These are phyloP conservation scores for Suhomyces terraborum DNA, from an alignment of 1,139 yeast species.

Conservation along the genomic window DNA sequence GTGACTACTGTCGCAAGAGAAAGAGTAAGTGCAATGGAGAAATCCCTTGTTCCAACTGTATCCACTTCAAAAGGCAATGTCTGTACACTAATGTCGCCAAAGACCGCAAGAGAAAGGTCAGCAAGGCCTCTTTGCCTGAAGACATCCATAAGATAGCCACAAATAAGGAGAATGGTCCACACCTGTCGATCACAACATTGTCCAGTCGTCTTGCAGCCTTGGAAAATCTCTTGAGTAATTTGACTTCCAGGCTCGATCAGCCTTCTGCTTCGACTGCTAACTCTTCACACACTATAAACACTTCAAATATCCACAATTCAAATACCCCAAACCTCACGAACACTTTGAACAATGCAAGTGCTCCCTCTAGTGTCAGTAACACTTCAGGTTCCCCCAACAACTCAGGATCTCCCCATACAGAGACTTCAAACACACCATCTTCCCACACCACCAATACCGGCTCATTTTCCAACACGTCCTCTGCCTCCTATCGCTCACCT, in stretches of 20 bases:
- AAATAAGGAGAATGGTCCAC: not conserved
- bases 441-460: not conserved
- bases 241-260: constrained; percentile 11
- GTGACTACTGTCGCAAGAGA: constrained; percentile 28
- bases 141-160: constrained; percentile 3
- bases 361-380: not conserved
- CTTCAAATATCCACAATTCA: no score
- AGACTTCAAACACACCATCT: not conserved
- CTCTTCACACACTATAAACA: no score
- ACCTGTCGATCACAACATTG: constrained; percentile 9
- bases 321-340: no score
- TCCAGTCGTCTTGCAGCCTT: constrained; percentile 17
- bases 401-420: not conserved
- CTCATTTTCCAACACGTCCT: not conserved
- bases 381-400: not conserved
- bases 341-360: no score
- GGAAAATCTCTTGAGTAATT: constrained; percentile 16
- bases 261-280: not conserved
- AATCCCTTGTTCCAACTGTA: constrained; percentile 26
- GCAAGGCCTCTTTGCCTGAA: constrained; percentile 9
- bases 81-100: constrained; percentile 20
- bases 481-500: not conserved
- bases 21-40: constrained; percentile 31
- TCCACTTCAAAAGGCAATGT: constrained; percentile 17
- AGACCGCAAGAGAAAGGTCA: constrained; percentile 19